These are phyloP conservation scores for Eucalyptus pauciflora DNA, from an alignment of 345 rosid species.

Conservation along the genomic window DNA sequence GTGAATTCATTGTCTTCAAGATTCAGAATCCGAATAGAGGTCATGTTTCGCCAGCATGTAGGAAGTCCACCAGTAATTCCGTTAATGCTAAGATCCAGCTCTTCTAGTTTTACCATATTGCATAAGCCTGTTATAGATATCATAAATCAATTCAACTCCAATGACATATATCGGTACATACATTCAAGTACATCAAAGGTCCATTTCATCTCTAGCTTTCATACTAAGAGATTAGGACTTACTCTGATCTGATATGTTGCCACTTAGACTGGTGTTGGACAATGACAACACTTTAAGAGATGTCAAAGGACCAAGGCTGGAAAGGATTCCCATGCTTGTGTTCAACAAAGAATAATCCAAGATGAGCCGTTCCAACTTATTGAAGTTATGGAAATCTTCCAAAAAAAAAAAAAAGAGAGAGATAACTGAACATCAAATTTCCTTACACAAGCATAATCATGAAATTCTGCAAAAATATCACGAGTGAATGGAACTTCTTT, in stretches of 20 bases:
- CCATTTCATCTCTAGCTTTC: background rate
- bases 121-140: background rate
- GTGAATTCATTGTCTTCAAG: background rate
- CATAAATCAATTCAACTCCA: too few species aligned
- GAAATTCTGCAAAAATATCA: background rate
- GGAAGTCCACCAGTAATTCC: background rate
- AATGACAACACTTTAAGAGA: background rate
- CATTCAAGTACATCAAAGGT: too few species aligned
- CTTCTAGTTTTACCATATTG: background rate
- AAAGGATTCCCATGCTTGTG: background rate
- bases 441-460: background rate
- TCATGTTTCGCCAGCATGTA: background rate
- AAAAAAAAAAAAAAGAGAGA: too few species aligned
- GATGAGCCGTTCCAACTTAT: background rate
- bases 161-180: too few species aligned
- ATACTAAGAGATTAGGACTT: background rate
- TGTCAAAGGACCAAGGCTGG: background rate
- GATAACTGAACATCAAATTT: background rate
- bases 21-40: background rate
- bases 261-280: background rate
- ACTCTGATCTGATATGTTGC: background rate
- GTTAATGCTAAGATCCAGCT: background rate
- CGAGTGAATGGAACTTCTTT: background rate
- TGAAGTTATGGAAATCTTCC: background rate
- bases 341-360: background rate